A percentile compares a stretch with the other conserved stretches of the same genome.
These are phyloP conservation scores for Saxispiralis lemnorum DNA, from an alignment of 495 filamentous ascomycete species.

Conservation along the genomic window DNA sequence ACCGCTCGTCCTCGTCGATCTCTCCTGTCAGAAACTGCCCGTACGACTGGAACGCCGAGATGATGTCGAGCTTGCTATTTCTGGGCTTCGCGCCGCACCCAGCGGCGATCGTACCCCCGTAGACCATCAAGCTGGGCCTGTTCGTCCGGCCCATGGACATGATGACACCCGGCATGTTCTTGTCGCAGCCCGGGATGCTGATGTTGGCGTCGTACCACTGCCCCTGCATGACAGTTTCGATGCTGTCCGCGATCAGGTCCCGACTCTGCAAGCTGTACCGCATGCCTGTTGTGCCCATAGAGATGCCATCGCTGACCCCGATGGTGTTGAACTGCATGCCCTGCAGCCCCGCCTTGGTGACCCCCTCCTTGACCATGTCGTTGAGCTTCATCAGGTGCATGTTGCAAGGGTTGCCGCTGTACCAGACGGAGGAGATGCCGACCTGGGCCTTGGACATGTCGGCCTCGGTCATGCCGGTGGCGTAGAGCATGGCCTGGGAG, in stretches of 20 bases:
- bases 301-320: slow-evolving; percentile 75
- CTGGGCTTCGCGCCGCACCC: slow-evolving; percentile 53
- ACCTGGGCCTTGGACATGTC: slow-evolving; percentile 93
- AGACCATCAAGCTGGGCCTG: slow-evolving; percentile 87
- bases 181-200: slow-evolving; percentile 96
- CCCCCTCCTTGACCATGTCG: slow-evolving; percentile 63
- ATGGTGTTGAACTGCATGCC: slow-evolving; percentile 85
- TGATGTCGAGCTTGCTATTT: slow-evolving; percentile 72
- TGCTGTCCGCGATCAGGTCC: slow-evolving; percentile 91
- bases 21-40: slow-evolving; percentile 84
- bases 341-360: slow-evolving; percentile 46
- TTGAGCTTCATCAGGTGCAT: slow-evolving; percentile 93
- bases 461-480: slow-evolving; percentile 61
- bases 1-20: slow-evolving; percentile 76
- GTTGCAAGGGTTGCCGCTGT: slow-evolving; percentile 92
- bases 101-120: slow-evolving; percentile 85
- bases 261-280: slow-evolving; percentile 83
- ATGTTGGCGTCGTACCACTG: slow-evolving; percentile 99
- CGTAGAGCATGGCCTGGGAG: slow-evolving; percentile 97
- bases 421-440: slow-evolving; percentile 86
- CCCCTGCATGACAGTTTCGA: slow-evolving; percentile 96
- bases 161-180: slow-evolving; percentile 98
- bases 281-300: slow-evolving; percentile 77
- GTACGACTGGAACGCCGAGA: slow-evolving; percentile 96
- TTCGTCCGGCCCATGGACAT: slow-evolving; percentile 97